Base-by-base conservation (phyloP, 371 early-diverging fungal genomes). In the Circinella minor region DNA sequence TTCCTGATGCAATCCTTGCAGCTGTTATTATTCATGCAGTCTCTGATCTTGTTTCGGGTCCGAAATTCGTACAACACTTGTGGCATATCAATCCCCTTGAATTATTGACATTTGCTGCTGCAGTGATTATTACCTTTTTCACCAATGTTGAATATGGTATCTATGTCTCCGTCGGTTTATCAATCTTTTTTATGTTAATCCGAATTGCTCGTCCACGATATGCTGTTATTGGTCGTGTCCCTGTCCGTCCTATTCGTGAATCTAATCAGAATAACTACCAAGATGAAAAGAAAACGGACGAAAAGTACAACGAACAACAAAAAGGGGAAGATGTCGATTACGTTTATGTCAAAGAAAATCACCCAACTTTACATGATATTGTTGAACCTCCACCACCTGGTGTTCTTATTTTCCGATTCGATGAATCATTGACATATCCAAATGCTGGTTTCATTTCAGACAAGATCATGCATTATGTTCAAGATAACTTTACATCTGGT, bases 1-100 rank as follows among this genome's bases (percentile, higher is more conserved):
- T 97, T 47, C 94, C 96, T 4, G 88, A 88, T 63, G 88, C 96
- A 14, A 81, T 84, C 2, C 84, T 96, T 6, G 85, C 94, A 14
- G 92, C 94, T 0, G 86, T 97, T 43, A 92, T 96, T 49, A 91
- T 95, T 67, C 86, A 83, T 66, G 90, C 92, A 27, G 90, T 92
- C 34, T 71, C 79, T 51, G 91, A 90, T 63, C 75, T 91, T 34
- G 77, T 89, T 4, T 74, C 81, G 43, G 81, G 80, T 15, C 81
- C 76, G 15, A 55, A 69, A n/a, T 72, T 78, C 65, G 51, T 74
- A 37, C 68, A 77, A 69, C 74, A 73, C 71, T 66, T 83, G 11
- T 79, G 75, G 51, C 47, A 70, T 13, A 73, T 89, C 63, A 82
- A 81, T 66, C 77, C 83, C 55, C 81, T 85, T 72, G 88, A 90